Percentiles rank a stretch among this genome's conserved stretches.
These are phyloP conservation scores for Sphagnum tenellum DNA, from an alignment of 225 moss, liverwort and hornwort species.

Conservation along the genomic window DNA sequence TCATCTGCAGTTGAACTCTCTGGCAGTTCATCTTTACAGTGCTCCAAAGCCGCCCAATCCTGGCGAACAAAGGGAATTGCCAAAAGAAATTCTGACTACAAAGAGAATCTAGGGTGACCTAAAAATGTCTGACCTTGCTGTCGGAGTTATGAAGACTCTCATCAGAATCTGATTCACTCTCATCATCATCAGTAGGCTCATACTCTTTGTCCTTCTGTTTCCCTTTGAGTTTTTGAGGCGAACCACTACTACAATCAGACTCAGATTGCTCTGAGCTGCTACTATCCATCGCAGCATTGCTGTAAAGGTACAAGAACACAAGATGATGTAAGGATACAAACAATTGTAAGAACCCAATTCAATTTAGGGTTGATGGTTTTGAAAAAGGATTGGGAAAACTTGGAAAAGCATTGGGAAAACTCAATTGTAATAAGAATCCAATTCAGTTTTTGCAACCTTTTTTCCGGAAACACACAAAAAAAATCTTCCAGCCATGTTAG, in stretches of 20 bases:
- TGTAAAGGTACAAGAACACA: slow-evolving; percentile 1
- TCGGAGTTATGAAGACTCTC: slow-evolving; percentile 36
- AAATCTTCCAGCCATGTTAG: too few species aligned
- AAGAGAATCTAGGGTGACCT: not conserved
- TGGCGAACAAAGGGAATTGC: not conserved
- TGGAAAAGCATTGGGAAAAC: too few species aligned
- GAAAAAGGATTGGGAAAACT: not conserved
- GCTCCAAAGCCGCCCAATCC: not conserved
- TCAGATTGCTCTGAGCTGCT: slow-evolving; percentile 26
- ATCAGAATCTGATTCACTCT: slow-evolving; percentile 32
- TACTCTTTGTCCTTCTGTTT: slow-evolving; percentile 44
- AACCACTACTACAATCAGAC: slow-evolving; percentile 19
- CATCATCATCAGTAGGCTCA: slow-evolving; percentile 43
- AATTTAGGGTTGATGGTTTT: not conserved
- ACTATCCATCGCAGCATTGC: slow-evolving; percentile 16
- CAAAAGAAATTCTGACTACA: not conserved
- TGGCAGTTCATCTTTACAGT: too few species aligned
- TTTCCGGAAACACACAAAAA: too few species aligned
- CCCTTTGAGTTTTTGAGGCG: slow-evolving; percentile 27
- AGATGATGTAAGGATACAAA: not conserved
- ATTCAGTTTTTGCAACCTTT: too few species aligned
- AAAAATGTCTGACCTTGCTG: slow-evolving; percentile 13
- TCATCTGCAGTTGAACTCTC: not conserved
- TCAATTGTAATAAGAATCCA: too few species aligned
- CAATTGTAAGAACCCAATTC: not conserved